phyloP scores from a whole-genome alignment of 2,329 filamentous ascomycete genomes.

The Elsinoe fawcettii region DNA sequence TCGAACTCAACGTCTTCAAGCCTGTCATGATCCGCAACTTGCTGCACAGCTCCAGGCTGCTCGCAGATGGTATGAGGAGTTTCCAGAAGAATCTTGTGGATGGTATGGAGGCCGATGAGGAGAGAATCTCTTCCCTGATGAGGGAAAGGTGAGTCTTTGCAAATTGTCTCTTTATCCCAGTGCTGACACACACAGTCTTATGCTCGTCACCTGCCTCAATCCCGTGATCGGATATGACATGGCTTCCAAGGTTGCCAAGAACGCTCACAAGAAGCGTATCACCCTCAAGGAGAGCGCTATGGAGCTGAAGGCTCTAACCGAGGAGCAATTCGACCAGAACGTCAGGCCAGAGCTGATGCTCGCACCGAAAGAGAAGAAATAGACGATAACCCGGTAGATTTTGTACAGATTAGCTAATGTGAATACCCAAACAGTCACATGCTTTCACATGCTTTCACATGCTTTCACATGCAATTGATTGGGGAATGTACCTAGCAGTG shows the following conservation, averaged over 20 bases:
- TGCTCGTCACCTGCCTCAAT: slow-evolving; percentile 97
- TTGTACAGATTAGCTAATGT: slow-evolving; percentile 6
- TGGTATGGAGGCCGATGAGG: slow-evolving; percentile 87
- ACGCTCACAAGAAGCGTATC: slow-evolving; percentile 95
- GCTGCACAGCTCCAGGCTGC: slow-evolving; percentile 79
- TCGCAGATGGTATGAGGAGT: slow-evolving; percentile 86
- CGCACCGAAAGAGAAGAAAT: slow-evolving; percentile 64
- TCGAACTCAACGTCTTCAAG: slow-evolving; percentile 99
- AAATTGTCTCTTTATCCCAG: neutral
- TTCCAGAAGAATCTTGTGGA: slow-evolving; percentile 90
- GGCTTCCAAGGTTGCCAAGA: slow-evolving; percentile 95
- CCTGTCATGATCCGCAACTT: slow-evolving; percentile 92
- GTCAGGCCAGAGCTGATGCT: slow-evolving; percentile 96
- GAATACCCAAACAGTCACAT: neutral
- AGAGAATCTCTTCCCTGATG: slow-evolving; percentile 80
- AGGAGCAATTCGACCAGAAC: slow-evolving; percentile 81
- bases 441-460: too few species aligned
- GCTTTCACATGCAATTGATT: too few species aligned
- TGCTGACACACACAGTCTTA: slow-evolving; percentile 54
- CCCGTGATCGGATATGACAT: slow-evolving; percentile 96
- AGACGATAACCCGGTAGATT: slow-evolving; percentile 19
- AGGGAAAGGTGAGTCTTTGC: slow-evolving; percentile 70
- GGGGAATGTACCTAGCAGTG: too few species aligned
- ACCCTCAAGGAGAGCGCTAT: slow-evolving; percentile 91
- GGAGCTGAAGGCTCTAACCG: slow-evolving; percentile 81